Percentiles rank a stretch among this genome's conserved stretches.
Conservation (phyloP, 331 rosid species). For the Malus hybrid region DNA sequence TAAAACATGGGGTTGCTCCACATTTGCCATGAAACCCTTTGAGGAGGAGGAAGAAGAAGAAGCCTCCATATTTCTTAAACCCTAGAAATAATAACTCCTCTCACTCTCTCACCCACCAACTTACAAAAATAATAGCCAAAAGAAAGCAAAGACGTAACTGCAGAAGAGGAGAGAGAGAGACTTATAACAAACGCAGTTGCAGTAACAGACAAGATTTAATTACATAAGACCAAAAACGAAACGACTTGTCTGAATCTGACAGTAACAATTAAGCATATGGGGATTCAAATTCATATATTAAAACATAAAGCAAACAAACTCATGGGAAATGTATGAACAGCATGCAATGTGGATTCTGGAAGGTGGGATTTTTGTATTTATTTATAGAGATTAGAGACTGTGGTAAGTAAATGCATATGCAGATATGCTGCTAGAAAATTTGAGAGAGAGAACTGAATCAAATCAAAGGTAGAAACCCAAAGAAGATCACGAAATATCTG, state of each 20-base stretch:
- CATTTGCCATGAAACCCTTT: constrained; percentile 44
- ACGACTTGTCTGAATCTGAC: background rate
- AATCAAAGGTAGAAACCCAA: constrained; percentile 10
- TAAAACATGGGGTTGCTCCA: constrained; percentile 68
- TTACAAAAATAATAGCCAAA: too few species aligned
- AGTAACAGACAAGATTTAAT: constrained; percentile 18
- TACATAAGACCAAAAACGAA: constrained; percentile 3
- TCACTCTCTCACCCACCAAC: background rate
- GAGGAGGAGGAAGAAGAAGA: constrained; percentile 30
- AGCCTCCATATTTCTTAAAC: constrained; percentile 27
- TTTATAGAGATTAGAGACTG: constrained; percentile 20
- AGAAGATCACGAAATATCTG: too few species aligned
- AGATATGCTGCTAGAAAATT: background rate
- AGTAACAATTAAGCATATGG: background rate
- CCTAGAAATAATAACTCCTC: background rate
- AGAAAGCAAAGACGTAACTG: background rate
- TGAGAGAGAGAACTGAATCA: constrained; percentile 4
- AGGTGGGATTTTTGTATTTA: background rate
- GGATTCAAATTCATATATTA: too few species aligned
- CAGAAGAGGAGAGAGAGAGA: background rate
- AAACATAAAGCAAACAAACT: constrained; percentile 14
- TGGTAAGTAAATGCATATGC: background rate
- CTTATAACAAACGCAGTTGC: constrained; percentile 24
- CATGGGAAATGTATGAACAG: constrained; percentile 47
- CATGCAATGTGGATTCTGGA: constrained; percentile 6